These are phyloP conservation scores for Pugionium cornutum DNA, from an alignment of 345 rosid species.

Conservation along the genomic window DNA sequence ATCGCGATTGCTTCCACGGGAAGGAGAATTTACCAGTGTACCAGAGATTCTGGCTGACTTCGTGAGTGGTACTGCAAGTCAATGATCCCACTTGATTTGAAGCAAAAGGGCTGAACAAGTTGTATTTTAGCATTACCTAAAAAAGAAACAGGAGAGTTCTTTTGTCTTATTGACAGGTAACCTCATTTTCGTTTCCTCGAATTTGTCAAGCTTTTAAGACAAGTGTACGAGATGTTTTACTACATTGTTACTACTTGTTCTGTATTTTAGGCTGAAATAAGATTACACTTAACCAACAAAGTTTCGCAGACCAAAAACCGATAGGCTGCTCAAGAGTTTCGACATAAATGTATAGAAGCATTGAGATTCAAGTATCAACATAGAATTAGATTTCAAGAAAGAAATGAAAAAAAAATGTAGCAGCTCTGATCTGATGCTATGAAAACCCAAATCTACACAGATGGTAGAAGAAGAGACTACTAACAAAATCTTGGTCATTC, in stretches of 20 bases:
- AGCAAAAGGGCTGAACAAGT: neutral
- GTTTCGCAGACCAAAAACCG: neutral
- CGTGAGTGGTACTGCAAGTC: neutral
- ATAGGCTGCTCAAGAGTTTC: too few species aligned
- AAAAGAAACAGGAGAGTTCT: neutral
- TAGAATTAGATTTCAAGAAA: neutral
- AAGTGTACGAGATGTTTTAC: neutral
- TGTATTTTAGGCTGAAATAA: neutral
- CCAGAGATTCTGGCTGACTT: conserved; percentile 33
- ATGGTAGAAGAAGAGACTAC: conserved; percentile 19
- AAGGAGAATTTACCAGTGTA: conserved; percentile 17
- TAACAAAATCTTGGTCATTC: conserved; percentile 27
- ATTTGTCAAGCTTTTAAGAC: neutral
- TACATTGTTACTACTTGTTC: neutral
- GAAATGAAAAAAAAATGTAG: neutral
- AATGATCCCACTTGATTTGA: neutral
- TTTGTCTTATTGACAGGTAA: neutral
- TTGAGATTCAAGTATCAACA: neutral
- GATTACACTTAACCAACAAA: too few species aligned
- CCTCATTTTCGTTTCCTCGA: conserved; percentile 5
- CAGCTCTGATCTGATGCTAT: conserved; percentile 24
- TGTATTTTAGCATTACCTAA: neutral
- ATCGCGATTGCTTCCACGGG: conserved; percentile 36
- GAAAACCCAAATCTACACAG: conserved; percentile 26
- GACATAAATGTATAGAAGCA: too few species aligned